phyloP scores from a whole-genome alignment of 2,329 filamentous ascomycete species.

The Phoma sp. region DNA sequence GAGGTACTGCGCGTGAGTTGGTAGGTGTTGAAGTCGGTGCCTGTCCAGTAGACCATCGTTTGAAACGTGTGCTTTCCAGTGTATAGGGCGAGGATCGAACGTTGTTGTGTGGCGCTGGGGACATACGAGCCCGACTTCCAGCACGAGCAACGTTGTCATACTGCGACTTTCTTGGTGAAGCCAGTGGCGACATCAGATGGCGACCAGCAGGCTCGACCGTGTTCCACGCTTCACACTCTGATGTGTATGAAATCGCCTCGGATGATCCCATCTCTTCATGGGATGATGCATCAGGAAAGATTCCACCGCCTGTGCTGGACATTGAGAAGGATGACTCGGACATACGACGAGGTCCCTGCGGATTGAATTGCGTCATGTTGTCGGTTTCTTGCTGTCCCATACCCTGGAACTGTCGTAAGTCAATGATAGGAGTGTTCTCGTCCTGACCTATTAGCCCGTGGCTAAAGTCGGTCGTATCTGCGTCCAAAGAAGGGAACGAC shows the following conservation, averaged over 20 bases:
- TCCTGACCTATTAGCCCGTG: slow-evolving; percentile 48
- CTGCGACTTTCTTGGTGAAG: slow-evolving; percentile 72
- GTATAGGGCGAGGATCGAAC: slow-evolving; percentile 75
- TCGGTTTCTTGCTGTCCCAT: slow-evolving; percentile 44
- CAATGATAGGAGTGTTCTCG: slow-evolving; percentile 52
- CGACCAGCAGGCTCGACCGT: slow-evolving; percentile 73
- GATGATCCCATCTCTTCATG: slow-evolving; percentile 77
- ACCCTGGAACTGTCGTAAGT: slow-evolving; percentile 48
- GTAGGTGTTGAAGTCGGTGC: slow-evolving; percentile 66
- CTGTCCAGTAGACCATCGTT: slow-evolving; percentile 77
- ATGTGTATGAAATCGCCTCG: slow-evolving; percentile 69
- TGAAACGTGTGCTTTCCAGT: slow-evolving; percentile 70
- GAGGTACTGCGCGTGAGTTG: slow-evolving; percentile 61
- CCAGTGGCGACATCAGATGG: slow-evolving; percentile 72
- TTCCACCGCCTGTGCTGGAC: slow-evolving; percentile 64
- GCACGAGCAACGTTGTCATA: slow-evolving; percentile 56
- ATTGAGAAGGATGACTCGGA: slow-evolving; percentile 78
- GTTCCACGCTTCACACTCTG: slow-evolving; percentile 69
- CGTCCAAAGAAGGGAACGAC: slow-evolving; percentile 49
- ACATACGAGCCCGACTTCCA: slow-evolving; percentile 72
- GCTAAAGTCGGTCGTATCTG: slow-evolving; percentile 48
- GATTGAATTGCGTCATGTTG: slow-evolving; percentile 44
- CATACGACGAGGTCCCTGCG: slow-evolving; percentile 67
- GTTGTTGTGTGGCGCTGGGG: slow-evolving; percentile 73
- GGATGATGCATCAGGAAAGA: slow-evolving; percentile 71